Evolutionary conservation across 306 rosid species (phyloP), one percentile per base, ranked within the genome.

Genomic region (Chamaecrista fasciculata): DNA sequence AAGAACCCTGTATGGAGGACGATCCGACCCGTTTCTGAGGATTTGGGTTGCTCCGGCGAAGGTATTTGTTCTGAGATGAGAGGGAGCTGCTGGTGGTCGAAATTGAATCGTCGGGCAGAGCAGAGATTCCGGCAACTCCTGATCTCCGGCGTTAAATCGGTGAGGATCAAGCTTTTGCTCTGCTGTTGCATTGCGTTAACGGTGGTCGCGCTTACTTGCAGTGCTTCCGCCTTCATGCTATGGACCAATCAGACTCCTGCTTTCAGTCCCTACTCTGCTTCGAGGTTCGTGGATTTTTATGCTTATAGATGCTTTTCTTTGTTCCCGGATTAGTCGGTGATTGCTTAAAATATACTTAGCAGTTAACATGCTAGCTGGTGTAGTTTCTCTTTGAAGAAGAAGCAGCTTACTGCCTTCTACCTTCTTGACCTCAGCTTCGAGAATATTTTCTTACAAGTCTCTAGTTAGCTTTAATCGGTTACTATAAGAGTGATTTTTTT

Each of bases 151-250:
- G 76, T 85, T 39, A 91, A 87, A 87, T 92, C 98, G 29, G 39
- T 71, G 33, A 94, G 66, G 90, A 85, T 94, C 85, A 86, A 86
- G 85, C 81, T 91, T 76, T 72, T 86, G 5, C 86, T 91, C 16
- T 84, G 76, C 26, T 76, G 79, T 34, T 91, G 95, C 81, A 78
- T 90, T 67, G 88, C 73, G 3, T 33, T 91, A 39, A 82, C 92
- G 59, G 66, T 94, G 34, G 42, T 87, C 39, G 67, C 74, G 14
- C 81, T 91, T 16, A 78, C 84, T 1, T 21, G 75, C 21, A 89
- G 77, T 6, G 82, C 86, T 10, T 81, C 96, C 61, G 76, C 52
- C 36, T 81, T 85, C 34, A 48, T 77, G 79, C 79, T 83, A 48
- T 86, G 95, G 95, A 77, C 77, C 39, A 60, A 59, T 65, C 79